Conservation (phyloP, 176 grass and related monocot species). For the Cocos nucifera region DNA sequence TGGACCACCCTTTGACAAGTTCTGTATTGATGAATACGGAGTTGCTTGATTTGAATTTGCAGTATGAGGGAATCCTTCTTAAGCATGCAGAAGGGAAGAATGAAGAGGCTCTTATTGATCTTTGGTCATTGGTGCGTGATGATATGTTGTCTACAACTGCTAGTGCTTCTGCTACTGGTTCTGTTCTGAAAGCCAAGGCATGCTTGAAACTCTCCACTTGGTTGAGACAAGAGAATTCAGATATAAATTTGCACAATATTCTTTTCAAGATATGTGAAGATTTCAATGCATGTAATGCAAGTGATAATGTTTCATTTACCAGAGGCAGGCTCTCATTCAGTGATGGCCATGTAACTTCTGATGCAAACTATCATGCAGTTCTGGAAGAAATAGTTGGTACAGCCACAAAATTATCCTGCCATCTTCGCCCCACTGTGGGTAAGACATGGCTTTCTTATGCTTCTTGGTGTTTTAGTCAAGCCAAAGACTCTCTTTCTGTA, state of each 20-base stretch:
- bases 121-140: conserved; percentile 65
- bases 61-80: conserved; percentile 78
- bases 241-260: conserved; percentile 29
- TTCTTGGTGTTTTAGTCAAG: conserved; percentile 83
- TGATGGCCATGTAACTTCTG: conserved; percentile 17
- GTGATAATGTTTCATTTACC: conserved; percentile 24
- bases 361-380: conserved; percentile 35
- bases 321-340: conserved; percentile 21
- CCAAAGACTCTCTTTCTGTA: conserved; percentile 41
- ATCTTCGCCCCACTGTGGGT: conserved; percentile 70
- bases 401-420: conserved; percentile 49
- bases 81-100: conserved; percentile 61
- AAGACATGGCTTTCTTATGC: conserved; percentile 96
- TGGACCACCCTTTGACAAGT: conserved; percentile 43
- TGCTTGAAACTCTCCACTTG: conserved; percentile 91
- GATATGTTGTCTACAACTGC: conserved; percentile 36
- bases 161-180: conserved; percentile 29
- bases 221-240: conserved; percentile 53
- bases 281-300: conserved; percentile 25
- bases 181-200: conserved; percentile 68
- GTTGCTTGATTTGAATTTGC: conserved; percentile 65
- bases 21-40: conserved; percentile 39
- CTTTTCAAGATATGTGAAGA: conserved; percentile 54
- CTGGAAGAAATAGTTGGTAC: conserved; percentile 80
- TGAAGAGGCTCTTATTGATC: conserved; percentile 60